Conservation (phyloP, 352 stramenopile genomes). For the Phytopythium kandeliae region DNA sequence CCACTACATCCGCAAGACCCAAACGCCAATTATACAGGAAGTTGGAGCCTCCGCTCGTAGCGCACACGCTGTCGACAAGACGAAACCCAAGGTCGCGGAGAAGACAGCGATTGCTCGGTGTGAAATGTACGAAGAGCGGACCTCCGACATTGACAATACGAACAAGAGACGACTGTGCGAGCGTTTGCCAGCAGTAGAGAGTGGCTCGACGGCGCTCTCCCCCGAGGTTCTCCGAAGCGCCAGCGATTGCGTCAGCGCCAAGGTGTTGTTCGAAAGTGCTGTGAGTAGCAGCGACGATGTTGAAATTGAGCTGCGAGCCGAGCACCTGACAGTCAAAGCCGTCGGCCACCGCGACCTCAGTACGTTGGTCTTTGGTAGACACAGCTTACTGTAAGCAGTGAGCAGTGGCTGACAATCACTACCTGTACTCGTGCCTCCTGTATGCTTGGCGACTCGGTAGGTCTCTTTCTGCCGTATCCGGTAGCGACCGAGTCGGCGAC, state of each 20-base stretch:
- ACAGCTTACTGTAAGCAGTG: neutral
- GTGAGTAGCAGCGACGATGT: slow-evolving; percentile 26
- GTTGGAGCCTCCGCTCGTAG: slow-evolving; percentile 13
- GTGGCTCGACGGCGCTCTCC: slow-evolving; percentile 36
- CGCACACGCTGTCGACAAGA: slow-evolving; percentile 6
- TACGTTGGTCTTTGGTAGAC: slow-evolving; percentile 12
- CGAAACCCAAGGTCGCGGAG: slow-evolving; percentile 6
- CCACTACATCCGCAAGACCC: slow-evolving; percentile 75
- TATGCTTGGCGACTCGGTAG: slow-evolving; percentile 9
- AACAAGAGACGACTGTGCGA: slow-evolving; percentile 17
- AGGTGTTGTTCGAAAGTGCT: slow-evolving; percentile 31
- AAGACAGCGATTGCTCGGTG: slow-evolving; percentile 28
- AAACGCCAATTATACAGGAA: slow-evolving; percentile 71
- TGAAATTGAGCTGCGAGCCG: slow-evolving; percentile 40
- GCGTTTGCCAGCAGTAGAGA: slow-evolving; percentile 24
- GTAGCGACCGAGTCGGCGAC: slow-evolving; percentile 25
- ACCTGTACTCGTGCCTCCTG: neutral
- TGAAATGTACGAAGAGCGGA: slow-evolving; percentile 36
- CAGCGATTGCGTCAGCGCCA: slow-evolving; percentile 24
- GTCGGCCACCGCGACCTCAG: slow-evolving; percentile 42
- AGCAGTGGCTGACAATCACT: too few relatives aligned
- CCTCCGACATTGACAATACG: neutral
- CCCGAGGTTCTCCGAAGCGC: slow-evolving; percentile 29
- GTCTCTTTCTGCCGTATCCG: slow-evolving; percentile 64
- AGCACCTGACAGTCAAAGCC: slow-evolving; percentile 43